Evolutionary conservation across 139 green algal species (phyloP).

Genomic region (Closterium sp.): DNA sequence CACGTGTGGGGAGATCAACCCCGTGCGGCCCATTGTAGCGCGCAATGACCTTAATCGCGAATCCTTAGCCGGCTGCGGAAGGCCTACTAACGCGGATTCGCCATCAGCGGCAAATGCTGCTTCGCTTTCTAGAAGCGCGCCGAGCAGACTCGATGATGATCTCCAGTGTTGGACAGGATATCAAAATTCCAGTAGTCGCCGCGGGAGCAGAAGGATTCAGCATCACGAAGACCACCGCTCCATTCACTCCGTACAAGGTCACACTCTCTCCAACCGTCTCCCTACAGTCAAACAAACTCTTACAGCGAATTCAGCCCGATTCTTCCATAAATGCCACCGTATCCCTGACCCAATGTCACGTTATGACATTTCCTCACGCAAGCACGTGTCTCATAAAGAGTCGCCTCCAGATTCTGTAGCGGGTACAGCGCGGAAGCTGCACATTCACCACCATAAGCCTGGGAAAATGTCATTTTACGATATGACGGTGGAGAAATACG

Average conservation of each 20-base stretch:
- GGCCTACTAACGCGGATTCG: background rate
- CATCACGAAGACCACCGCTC: background rate
- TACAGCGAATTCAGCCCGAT: background rate
- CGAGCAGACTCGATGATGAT: background rate
- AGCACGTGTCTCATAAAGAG: background rate
- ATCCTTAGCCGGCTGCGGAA: background rate
- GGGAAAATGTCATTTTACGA: constrained; percentile 37
- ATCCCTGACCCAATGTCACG: background rate
- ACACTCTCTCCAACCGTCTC: background rate
- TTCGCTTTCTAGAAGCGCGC: background rate
- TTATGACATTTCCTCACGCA: background rate
- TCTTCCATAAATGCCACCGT: background rate
- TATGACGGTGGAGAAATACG: constrained; percentile 34
- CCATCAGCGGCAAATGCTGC: background rate
- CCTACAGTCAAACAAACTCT: background rate
- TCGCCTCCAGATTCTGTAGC: background rate
- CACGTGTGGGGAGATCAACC: background rate
- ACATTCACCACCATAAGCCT: background rate
- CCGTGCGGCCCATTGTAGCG: background rate
- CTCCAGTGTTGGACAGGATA: background rate
- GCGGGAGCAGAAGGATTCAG: background rate
- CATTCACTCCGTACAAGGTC: background rate
- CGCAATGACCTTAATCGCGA: background rate
- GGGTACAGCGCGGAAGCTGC: background rate
- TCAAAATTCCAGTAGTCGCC: no score